Base-by-base conservation (phyloP, 768 basidiomycete genomes). In the Macrolepiota albuminosa region DNA sequence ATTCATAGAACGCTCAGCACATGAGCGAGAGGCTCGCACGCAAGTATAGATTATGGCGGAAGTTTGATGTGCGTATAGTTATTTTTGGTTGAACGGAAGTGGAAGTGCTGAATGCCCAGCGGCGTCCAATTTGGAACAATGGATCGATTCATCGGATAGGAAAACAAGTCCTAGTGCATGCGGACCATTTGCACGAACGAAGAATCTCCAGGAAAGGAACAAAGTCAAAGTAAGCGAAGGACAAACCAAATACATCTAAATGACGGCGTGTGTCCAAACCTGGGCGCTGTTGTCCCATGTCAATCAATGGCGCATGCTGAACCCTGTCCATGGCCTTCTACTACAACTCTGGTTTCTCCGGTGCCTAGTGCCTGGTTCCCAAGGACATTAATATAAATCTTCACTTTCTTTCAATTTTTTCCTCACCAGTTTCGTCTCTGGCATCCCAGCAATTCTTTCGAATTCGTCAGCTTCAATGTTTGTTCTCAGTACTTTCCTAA, bases 401-500 rank as follows among this genome's bases (percentile, higher is more conserved):
- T 43, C 56, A 50, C 60, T 16, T 56, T 64, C 59, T 36, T 59
- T 63, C 24, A 24, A 46, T 33, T 26, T 56, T 56, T 55, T 56
- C 62, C 49, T 68, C 63, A 63, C 66, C 57, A 56, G 69, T 59
- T 51, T 36, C 45, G 60, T 60, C 57, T 48, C 69, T 63, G 66
- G 65, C 63, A 58, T 54, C 42, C 47, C 45, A 49, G 55, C 59
- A 54, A 52, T 60, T 52, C 40, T 55, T 53, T 40, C 21, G 21
- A 21, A 21, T 21, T 1, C 56, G 36, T 42, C 48, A 49, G 29
- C 49, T 29, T 55, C 57, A 64, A 79, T 79, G 76, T 65, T 78
- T 63, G 66, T 64, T 57, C 58, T 73, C 58, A 59, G 69, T 69
- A 64, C 72, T 69, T 63, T 76, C 59, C 54, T 73, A 58, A 61